Conservation (phyloP, 495 filamentous ascomycete genomes). For the Daldinia loculata region DNA sequence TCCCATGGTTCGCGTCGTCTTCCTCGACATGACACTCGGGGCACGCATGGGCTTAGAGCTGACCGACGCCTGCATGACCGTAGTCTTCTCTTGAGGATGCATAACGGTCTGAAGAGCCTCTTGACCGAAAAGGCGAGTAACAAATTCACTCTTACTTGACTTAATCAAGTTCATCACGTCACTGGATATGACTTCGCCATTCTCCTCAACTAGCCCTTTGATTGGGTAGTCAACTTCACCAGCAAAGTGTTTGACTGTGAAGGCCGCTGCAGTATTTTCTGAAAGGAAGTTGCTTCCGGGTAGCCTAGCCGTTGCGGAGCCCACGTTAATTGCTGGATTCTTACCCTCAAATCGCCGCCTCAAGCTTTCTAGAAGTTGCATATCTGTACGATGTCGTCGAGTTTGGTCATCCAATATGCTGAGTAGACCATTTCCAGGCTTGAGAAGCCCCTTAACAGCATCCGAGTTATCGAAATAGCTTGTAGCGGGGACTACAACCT, state of each 20-base stretch:
- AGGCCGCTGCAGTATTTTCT: constrained; percentile 75
- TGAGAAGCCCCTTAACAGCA: constrained; percentile 87
- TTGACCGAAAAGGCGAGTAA: constrained; percentile 89
- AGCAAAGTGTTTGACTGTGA: constrained; percentile 93
- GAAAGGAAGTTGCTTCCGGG: constrained; percentile 86
- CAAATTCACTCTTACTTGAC: constrained; percentile 84
- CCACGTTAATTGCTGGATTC: constrained; percentile 86
- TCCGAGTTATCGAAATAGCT: constrained; percentile 98
- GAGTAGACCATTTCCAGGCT: constrained; percentile 89
- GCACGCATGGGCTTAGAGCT: constrained; percentile 92
- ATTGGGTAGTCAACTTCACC: constrained; percentile 96
- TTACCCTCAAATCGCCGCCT: constrained; percentile 93
- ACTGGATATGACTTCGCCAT: constrained; percentile 93
- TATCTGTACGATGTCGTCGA: constrained; percentile 82
- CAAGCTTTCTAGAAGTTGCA: constrained; percentile 87
- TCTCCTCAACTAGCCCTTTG: constrained; percentile 87
- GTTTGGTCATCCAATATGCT: constrained; percentile 97
- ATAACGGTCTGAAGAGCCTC: constrained; percentile 88
- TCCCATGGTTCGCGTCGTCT: constrained; percentile 50
- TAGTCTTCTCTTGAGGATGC: constrained; percentile 87
- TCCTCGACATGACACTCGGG: constrained; percentile 88
- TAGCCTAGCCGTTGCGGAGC: constrained; percentile 69
- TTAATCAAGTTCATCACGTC: constrained; percentile 96
- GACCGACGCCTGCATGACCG: constrained; percentile 95
- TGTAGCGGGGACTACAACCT: constrained; percentile 85